Evolutionary conservation across 495 filamentous ascomycete genomes (phyloP), one percentile per base, ranked within the genome.

Genomic region (Hyaloscypha hepaticicola): DNA sequence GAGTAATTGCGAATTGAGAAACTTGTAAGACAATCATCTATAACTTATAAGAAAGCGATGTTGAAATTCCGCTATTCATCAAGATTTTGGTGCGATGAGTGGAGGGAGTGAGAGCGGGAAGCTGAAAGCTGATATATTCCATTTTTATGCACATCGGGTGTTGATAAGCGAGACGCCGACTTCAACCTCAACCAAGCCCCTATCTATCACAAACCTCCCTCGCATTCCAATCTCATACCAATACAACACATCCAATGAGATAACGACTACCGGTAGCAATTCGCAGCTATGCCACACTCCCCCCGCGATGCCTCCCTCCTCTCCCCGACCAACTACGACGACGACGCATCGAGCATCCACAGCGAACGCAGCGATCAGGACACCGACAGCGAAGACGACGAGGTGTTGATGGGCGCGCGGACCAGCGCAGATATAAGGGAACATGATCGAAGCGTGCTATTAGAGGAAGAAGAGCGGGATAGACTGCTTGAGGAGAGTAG

Each of bases 381-480:
- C 73, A 90, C 85, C 65, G 88, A 92, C 70, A 89, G 85, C 72
- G 88, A 91, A 65, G 88, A 91, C 70, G 90, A 93, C 72, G 83
- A 88, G 64, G 78, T 89, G 60, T 77, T 87, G 27, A 77, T 81
- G 60, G 81, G 81, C 12, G 83, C 84, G 31, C 82, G 89, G 16
- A 90, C 85, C 55, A 91, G 89, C 66, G 76, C 83, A 52, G 92
- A 96, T 72, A 78, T 92, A 27, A 79, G 84, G 14, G 80, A 85
- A 26, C 84, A 89, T 73, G 93, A 96, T 71, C 82, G 85, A 53
- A 81, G 87, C n/a, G 87, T 96, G 0, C 74, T 97, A 64, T 83
- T 89, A 50, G 91, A 95, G 66, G 93, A 98, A 77, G 93, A 97
- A 62, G 93, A 97, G 72, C 79, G 89, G 53, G 93, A 96, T 70